Evolutionary conservation across 2,329 filamentous ascomycete genomes (phyloP).

Genomic region (Aspergillus floridensis): DNA sequence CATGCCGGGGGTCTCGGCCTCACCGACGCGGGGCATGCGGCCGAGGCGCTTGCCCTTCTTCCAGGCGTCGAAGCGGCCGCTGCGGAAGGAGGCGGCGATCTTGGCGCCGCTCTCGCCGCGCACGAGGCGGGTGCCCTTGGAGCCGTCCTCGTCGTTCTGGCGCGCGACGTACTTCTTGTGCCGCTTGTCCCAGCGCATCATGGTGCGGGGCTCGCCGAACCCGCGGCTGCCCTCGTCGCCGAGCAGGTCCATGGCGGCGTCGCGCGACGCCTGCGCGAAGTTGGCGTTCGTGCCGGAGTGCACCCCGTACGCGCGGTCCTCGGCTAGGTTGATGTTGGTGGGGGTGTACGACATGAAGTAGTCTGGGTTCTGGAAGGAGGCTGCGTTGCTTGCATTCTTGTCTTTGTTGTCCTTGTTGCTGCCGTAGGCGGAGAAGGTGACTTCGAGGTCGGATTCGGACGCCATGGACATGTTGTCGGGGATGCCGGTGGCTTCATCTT

Average conservation of each 20-base stretch:
- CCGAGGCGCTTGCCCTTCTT: slow-evolving; percentile 79
- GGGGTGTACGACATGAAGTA: slow-evolving; percentile 97
- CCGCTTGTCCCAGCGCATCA: slow-evolving; percentile 96
- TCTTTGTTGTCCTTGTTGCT: slow-evolving; percentile 46
- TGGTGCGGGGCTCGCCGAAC: slow-evolving; percentile 73
- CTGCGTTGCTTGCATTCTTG: slow-evolving; percentile 50
- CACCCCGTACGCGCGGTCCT: slow-evolving; percentile 91
- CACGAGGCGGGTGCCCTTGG: slow-evolving; percentile 70
- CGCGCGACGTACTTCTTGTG: slow-evolving; percentile 90
- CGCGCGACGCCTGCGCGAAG: slow-evolving; percentile 85
- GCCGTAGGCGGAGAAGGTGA: slow-evolving; percentile 64
- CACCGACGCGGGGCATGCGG: slow-evolving; percentile 76
- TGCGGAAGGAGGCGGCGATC: slow-evolving; percentile 90
- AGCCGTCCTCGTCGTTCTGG: slow-evolving; percentile 93
- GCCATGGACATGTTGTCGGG: slow-evolving; percentile 58
- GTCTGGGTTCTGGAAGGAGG: slow-evolving; percentile 76
- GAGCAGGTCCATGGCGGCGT: slow-evolving; percentile 85
- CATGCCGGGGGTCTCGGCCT: slow-evolving; percentile 60
- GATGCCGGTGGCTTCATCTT: slow-evolving; percentile 29
- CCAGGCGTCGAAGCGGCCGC: slow-evolving; percentile 91
- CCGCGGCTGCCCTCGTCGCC: slow-evolving; percentile 78
- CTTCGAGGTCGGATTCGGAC: slow-evolving; percentile 62
- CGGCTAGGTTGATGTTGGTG: slow-evolving; percentile 72
- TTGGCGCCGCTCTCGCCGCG: slow-evolving; percentile 90
- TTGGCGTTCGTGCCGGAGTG: slow-evolving; percentile 73